A percentile compares a stretch with the other conserved stretches of the same genome.
Evolutionary conservation across 257 asterid species (phyloP).

Genomic region (Nicotiana obtusifolia): DNA sequence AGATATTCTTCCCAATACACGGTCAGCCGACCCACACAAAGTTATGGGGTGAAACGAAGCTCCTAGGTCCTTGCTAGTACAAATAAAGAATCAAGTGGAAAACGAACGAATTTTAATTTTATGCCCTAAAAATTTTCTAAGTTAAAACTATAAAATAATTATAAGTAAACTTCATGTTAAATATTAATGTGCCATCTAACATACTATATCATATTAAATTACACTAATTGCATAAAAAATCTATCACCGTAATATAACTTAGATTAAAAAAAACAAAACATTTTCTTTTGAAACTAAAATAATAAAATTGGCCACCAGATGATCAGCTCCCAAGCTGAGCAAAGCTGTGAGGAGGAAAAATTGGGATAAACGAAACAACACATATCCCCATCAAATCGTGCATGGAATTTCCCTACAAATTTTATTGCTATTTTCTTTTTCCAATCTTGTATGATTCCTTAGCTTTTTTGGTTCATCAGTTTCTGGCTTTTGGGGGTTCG

Average conservation of each 20-base stretch:
- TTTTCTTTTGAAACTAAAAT: neutral
- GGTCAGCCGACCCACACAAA: neutral
- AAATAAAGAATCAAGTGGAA: neutral
- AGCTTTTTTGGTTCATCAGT: neutral
- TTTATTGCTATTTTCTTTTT: neutral
- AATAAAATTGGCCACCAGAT: neutral
- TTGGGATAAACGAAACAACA: slow-evolving; percentile 12
- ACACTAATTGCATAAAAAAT: too few relatives aligned
- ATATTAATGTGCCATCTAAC: too few relatives aligned
- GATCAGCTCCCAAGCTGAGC: too few relatives aligned
- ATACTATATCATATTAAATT: too few relatives aligned
- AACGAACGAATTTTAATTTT: neutral
- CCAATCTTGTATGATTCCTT: too few relatives aligned
- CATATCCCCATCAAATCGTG: slow-evolving; percentile 19
- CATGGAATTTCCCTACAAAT: slow-evolving; percentile 3
- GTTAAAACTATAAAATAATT: too few relatives aligned
- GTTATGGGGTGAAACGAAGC: neutral
- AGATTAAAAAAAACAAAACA: too few relatives aligned
- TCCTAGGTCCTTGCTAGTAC: neutral
- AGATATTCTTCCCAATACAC: neutral
- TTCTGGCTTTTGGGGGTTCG: neutral
- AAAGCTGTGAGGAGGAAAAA: slow-evolving; percentile 20
- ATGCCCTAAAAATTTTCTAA: too few relatives aligned
- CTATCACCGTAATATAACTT: too few relatives aligned
- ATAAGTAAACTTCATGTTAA: too few relatives aligned